Evolutionary conservation across 208 protist species (phyloP).

Genomic region (Leishmania turanica): DNA sequence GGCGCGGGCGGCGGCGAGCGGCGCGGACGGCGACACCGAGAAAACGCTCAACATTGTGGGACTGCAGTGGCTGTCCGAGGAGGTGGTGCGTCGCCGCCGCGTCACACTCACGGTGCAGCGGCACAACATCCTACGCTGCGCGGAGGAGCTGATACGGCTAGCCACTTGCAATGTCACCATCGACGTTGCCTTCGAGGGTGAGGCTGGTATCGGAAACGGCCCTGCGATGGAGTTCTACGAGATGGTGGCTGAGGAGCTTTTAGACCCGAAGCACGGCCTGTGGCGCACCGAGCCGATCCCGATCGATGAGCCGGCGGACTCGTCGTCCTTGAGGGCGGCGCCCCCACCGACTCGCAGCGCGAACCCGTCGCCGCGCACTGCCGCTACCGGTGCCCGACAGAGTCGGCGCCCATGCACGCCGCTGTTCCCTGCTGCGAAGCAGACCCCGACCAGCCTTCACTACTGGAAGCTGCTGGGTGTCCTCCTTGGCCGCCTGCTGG

Average conservation of each 20-base stretch:
- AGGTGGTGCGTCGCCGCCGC: slow-evolving; percentile 27
- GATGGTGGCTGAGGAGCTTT: slow-evolving; percentile 50
- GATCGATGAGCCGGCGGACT: slow-evolving; percentile 1
- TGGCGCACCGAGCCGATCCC: slow-evolving; percentile 55
- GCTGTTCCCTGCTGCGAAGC: slow-evolving; percentile 33
- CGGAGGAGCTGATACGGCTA: slow-evolving; percentile 42
- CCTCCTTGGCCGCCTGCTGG: slow-evolving; percentile 63
- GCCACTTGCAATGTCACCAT: slow-evolving; percentile 64
- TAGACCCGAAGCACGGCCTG: slow-evolving; percentile 40
- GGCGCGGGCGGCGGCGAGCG: neutral
- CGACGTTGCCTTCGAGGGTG: slow-evolving; percentile 77
- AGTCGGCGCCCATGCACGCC: slow-evolving; percentile 24
- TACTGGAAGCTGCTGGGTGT: slow-evolving; percentile 75
- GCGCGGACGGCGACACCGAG: neutral
- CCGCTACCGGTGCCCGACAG: neutral
- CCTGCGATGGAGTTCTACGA: slow-evolving; percentile 85
- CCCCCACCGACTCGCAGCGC: neutral
- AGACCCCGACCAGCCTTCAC: slow-evolving; percentile 35
- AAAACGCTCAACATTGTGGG: slow-evolving; percentile 42
- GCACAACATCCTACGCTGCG: slow-evolving; percentile 44
- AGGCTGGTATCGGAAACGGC: slow-evolving; percentile 79
- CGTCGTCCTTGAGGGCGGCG: neutral
- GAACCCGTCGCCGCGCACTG: neutral
- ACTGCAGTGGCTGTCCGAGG: slow-evolving; percentile 47
- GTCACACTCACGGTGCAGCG: slow-evolving; percentile 49